Evolutionary conservation across 2,329 filamentous ascomycete genomes (phyloP).

Genomic region (Ophiostoma pallidulum): DNA sequence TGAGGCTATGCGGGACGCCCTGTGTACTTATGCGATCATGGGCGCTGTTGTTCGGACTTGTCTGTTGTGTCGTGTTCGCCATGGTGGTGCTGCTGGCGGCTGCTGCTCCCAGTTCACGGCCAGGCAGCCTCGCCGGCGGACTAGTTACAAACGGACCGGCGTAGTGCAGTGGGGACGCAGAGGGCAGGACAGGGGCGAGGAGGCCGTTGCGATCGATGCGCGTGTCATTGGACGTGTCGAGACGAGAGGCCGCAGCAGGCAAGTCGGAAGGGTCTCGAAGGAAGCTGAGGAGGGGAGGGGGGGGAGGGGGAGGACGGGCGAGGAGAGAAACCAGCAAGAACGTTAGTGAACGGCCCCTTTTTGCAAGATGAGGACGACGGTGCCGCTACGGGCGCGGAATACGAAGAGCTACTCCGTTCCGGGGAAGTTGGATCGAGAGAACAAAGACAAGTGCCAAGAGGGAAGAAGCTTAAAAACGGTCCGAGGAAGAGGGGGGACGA

Average conservation of each 20-base stretch:
- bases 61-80: neutral
- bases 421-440: too few relatives aligned
- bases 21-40: too few relatives aligned
- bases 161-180: constrained; percentile 16
- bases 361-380: neutral
- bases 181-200: constrained; percentile 10
- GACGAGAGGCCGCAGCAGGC: neutral
- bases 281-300: too few relatives aligned
- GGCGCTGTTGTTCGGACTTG: too few relatives aligned
- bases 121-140: constrained; percentile 12
- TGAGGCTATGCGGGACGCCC: neutral
- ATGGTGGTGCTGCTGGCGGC: neutral
- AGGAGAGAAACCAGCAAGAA: neutral
- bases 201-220: neutral
- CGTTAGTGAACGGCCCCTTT: neutral
- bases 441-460: neutral
- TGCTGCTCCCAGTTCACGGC: neutral
- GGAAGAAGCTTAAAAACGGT: neutral
- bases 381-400: too few relatives aligned
- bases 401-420: too few relatives aligned
- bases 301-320: neutral
- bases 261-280: constrained; percentile 1
- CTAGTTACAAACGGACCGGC: constrained; percentile 1
- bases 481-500: too few relatives aligned
- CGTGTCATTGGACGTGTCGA: neutral